Conservation (phyloP, 495 filamentous ascomycete genomes). For the Lindgomyces ingoldianus region DNA sequence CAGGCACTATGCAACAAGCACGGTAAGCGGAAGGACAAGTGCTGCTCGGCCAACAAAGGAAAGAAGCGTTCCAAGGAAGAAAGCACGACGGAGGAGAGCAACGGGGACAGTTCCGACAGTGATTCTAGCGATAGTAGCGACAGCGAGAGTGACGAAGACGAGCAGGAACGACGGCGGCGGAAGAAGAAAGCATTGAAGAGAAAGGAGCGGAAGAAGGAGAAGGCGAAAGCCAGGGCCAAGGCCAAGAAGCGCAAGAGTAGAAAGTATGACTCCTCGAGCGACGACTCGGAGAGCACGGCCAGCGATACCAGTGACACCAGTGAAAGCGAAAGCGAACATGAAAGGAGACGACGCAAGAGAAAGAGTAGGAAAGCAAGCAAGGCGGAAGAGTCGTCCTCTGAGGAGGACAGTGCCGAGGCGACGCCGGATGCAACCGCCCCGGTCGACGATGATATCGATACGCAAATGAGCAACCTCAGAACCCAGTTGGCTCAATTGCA, state of each 20-base stretch:
- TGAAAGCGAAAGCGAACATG: conserved; percentile 1
- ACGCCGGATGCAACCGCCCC: neutral
- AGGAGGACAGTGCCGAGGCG: neutral
- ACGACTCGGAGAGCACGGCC: neutral
- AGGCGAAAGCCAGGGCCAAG: conserved; percentile 44
- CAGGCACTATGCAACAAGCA: conserved; percentile 43
- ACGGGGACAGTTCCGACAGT: too few species aligned
- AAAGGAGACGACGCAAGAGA: conserved; percentile 15
- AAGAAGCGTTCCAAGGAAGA: too few species aligned
- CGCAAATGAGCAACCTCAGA: neutral
- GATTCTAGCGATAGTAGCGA: too few species aligned
- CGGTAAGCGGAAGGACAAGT: conserved; percentile 43
- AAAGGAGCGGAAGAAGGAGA: conserved; percentile 26
- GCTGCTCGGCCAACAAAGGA: neutral
- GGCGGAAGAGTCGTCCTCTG: conserved; percentile 6
- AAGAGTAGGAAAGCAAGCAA: conserved; percentile 14
- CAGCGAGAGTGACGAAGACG: too few species aligned
- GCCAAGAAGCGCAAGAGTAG: too few species aligned
- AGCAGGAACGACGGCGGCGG: too few species aligned
- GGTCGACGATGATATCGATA: neutral
- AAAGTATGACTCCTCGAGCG: conserved; percentile 31
- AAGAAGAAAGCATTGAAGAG: too few species aligned
- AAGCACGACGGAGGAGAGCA: too few species aligned
- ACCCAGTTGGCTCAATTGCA: neutral
- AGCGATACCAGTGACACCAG: neutral